Conservation (phyloP, 345 rosid species). For the Arabidopsis arenosa region DNA sequence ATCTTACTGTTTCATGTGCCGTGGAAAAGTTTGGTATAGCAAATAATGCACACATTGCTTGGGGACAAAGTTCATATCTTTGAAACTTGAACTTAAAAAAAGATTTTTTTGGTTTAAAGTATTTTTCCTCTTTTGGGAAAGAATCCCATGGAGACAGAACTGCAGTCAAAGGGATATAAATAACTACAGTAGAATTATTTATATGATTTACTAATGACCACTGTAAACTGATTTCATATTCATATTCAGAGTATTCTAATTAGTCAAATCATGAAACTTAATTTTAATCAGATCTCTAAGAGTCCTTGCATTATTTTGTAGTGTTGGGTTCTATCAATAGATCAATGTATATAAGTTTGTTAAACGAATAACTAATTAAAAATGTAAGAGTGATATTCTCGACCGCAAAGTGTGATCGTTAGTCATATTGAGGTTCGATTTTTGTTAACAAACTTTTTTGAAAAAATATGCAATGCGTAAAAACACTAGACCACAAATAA, state of each 20-base stretch:
- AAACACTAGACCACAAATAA: no score
- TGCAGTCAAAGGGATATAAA: conserved; percentile 1
- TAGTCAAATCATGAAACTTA: neutral
- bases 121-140: conserved; percentile 6
- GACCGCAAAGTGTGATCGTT: no score
- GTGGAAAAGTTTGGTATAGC: conserved; percentile 41
- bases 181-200: neutral
- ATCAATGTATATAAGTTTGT: neutral
- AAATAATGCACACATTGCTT: conserved; percentile 44
- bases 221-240: neutral
- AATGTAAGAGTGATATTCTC: no score
- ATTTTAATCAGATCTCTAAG: neutral
- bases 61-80: conserved; percentile 44
- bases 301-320: conserved; percentile 2
- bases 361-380: neutral
- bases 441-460: no score
- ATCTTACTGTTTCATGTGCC: conserved; percentile 46
- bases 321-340: neutral
- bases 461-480: no score
- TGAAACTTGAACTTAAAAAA: conserved; percentile 14
- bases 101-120: neutral
- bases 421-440: no score
- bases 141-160: conserved; percentile 19
- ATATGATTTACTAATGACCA: neutral
- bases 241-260: neutral